Percentiles rank a stretch among this genome's conserved stretches.
phyloP scores from a whole-genome alignment of 495 filamentous ascomycete species.

The Saxophila tyrrhenica region DNA sequence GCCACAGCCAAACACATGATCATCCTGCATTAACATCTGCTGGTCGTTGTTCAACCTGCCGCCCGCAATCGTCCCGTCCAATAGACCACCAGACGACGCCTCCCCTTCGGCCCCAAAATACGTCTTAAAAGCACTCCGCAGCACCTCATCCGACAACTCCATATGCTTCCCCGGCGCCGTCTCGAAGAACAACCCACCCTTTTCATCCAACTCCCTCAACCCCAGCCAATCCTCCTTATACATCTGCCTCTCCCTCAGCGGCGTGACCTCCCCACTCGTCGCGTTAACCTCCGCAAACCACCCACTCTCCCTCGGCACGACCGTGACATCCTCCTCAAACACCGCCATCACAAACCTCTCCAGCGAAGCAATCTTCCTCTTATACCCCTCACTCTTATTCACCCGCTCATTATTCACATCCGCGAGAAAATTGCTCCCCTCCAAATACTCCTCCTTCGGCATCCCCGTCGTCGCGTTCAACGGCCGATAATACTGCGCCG shows the following conservation, averaged over 20 bases:
- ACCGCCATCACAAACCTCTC: conserved; percentile 80
- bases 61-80: no score
- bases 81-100: no score
- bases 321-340: conserved; percentile 77
- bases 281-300: conserved; percentile 85
- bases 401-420: conserved; percentile 91
- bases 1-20: no score
- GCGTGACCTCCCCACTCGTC: conserved; percentile 48
- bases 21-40: no score
- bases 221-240: conserved; percentile 95
- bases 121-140: conserved; percentile 56
- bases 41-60: no score
- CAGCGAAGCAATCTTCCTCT: conserved; percentile 53
- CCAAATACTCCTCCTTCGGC: conserved; percentile 57
- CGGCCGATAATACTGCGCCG: conserved; percentile 83
- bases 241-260: conserved; percentile 56
- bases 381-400: conserved; percentile 64
- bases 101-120: conserved; percentile 49
- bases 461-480: conserved; percentile 34
- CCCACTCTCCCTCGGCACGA: conserved; percentile 79
- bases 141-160: conserved; percentile 55
- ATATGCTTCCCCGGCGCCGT: conserved; percentile 69
- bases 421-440: conserved; percentile 86
- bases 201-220: conserved; percentile 66
- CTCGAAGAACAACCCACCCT: conserved; percentile 66